Base-by-base conservation (phyloP, 345 rosid species). In the Salix exigua region DNA sequence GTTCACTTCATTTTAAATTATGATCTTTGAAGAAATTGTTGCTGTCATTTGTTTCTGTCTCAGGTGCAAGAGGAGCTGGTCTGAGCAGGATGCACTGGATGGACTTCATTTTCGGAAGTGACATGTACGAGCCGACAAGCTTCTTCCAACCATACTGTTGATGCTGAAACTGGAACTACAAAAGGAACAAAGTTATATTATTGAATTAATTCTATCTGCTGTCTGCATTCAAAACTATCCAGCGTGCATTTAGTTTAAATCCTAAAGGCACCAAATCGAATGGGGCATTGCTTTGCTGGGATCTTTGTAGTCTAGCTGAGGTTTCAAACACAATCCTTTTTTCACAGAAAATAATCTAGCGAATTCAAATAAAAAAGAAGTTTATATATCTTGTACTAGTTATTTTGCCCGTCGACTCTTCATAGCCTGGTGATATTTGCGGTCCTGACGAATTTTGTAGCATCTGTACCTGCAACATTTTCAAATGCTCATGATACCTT, bases 41-140 rank as follows among this genome's bases (percentile, higher is more conserved):
- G 42, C 35, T 70, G 21, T 33, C 38, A 18, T n/a, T 68, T 0
- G 40, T 33, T 10, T 38, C n/a, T 25, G 11, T 46, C 8, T 58
- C 77, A 95, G 98, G 89, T 91, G 50, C 95, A 84, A 75, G 97
- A 84, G 75, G 98, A 93, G 82, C 95, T 93, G 80, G 78, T 88
- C 68, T 73, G 53, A 64, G 91, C 87, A 61, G 89, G 95, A 89
- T 50, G 89, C 89, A 19, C 96, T 91, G 83, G 97, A 91, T 76
- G 97, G 90, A 73, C 95, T 93, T 81, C 65, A 92, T 12, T 90
- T 88, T 71, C 86, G 93, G 23, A 91, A 91, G 78, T 94, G 95
- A 85, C 92, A 25, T 87, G 97, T 2, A 18, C 90, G 87, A 90
- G 91, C 85, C 80, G 96, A 92, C 75, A 0, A 51, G 65, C 31